Conservation (phyloP, 2,329 filamentous ascomycete genomes). For the Gaeumannomyces sp. region DNA sequence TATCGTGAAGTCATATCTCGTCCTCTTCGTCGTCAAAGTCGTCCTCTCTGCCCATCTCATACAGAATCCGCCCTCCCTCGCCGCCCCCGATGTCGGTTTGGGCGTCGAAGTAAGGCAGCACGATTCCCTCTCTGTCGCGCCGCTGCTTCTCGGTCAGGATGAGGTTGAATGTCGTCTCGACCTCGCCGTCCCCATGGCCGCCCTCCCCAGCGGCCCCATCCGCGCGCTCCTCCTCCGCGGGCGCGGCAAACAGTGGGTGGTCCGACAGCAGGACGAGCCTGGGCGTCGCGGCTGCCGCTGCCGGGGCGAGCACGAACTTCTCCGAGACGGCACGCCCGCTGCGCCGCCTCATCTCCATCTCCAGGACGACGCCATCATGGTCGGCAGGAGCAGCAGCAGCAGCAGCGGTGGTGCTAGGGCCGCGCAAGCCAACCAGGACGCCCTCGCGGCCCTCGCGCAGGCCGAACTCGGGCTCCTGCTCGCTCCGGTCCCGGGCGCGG, state of each 20-base stretch:
- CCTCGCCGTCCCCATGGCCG: constrained; percentile 41
- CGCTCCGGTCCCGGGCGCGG: constrained; percentile 67
- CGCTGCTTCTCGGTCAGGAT: constrained; percentile 87
- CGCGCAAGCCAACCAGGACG: constrained; percentile 60
- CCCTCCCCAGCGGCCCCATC: constrained; percentile 25
- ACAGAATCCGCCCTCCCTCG: constrained; percentile 87
- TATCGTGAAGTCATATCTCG: constrained; percentile 58
- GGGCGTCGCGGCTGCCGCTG: constrained; percentile 18
- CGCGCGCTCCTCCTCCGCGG: constrained; percentile 26
- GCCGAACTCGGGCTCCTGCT: constrained; percentile 72
- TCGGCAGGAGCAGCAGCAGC: constrained; percentile 16
- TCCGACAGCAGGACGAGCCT: constrained; percentile 62
- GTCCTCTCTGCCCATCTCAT: constrained; percentile 94
- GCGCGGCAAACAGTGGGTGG: constrained; percentile 60
- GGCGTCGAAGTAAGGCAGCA: constrained; percentile 94
- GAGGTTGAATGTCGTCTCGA: constrained; percentile 76
- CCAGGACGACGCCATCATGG: constrained; percentile 58
- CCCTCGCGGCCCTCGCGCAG: constrained; percentile 73
- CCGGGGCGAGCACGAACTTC: constrained; percentile 45
- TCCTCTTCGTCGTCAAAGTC: constrained; percentile 70
- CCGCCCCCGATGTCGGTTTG: constrained; percentile 74
- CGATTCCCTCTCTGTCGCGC: constrained; percentile 77
- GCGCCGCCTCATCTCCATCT: constrained; percentile 80
- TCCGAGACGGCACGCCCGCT: constrained; percentile 75
- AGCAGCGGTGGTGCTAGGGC: constrained; percentile 7